Evolutionary conservation across 192 early-diverging fungal genomes (phyloP), one percentile per base, ranked within the genome.

Genomic region (Mortierella hygrophila): DNA sequence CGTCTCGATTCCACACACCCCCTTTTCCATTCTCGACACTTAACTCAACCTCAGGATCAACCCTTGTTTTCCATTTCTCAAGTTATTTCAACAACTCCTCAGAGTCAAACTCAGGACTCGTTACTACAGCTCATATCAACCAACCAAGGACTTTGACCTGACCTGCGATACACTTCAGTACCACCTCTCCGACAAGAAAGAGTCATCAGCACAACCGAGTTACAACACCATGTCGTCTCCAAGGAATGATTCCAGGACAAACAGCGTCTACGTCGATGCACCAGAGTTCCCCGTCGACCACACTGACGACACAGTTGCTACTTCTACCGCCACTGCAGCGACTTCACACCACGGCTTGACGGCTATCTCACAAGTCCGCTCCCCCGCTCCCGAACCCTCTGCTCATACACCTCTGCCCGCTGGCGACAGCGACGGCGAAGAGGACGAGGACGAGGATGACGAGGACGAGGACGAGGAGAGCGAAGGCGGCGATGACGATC

Each of bases 211-310:
- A 55, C 52, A 55, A 23, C 21, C 57, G n/a, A 29, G 60, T 23
- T 29, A 29, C 9, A 65, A 65, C 60, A 52, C 47, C 13, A 76
- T 76, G 75, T 63, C 75, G 13, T 41, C 40, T 29, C 26, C 37
- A 20, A 68, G 65, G 13, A 16, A 4, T 35, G 44, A 70, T 37
- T 77, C 76, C 26, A 77, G 76, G 60, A 70, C 76, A 65, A 77
- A 76, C 60, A 76, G 76, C 47, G 68, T 77, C 68, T 77, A 77
- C 46, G 68, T 77, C 20, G 76, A 77, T 35, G 76, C 76, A 68
- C 76, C 76, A 41, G 76, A 77, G 68, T 70, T 70, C 26, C 32
- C 42, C 29, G n/a, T 46, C 9, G 68, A 49, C 44, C 26, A 35
- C 16, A n/a, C 20, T 16, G 65, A 20, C 37, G 40, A 21, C 9